These are phyloP conservation scores for Cytospora piceicola DNA, from an alignment of 2,329 filamentous ascomycete genomes.

Conservation along the genomic window DNA sequence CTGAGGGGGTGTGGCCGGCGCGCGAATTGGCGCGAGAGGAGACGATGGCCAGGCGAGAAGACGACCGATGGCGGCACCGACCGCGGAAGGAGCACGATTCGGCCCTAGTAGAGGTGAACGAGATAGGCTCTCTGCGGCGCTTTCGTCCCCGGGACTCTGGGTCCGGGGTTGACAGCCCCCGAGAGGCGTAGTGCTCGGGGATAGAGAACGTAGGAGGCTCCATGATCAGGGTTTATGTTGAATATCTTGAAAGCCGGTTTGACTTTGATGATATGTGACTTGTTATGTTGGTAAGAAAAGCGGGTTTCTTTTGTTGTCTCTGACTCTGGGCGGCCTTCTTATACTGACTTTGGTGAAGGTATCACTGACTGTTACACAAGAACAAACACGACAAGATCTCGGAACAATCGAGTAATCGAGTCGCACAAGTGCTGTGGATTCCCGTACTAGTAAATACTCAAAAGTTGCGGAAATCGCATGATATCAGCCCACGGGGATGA, in stretches of 20 bases:
- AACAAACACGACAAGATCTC: conserved; percentile 1
- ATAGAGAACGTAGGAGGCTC: conserved; percentile 10
- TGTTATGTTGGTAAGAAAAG: not conserved
- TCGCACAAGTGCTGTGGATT: conserved; percentile 18
- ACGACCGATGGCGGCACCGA: conserved; percentile 46
- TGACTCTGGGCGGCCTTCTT: not conserved
- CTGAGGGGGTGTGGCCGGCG: conserved; percentile 35
- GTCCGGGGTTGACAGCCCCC: conserved; percentile 38
- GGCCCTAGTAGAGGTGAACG: conserved; percentile 35
- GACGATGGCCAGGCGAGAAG: conserved; percentile 38
- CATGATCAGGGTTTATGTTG: conserved; percentile 7
- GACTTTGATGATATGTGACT: not conserved
- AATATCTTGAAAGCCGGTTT: not conserved
- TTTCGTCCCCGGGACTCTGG: conserved; percentile 44
- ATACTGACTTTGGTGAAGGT: not conserved
- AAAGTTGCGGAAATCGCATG: conserved; percentile 23
- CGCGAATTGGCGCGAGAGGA: conserved; percentile 34
- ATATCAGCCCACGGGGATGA: conserved; percentile 22
- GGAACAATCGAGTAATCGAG: conserved; percentile 8
- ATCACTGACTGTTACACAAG: not conserved
- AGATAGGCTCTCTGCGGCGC: conserved; percentile 40
- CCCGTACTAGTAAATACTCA: conserved; percentile 13
- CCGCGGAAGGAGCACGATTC: conserved; percentile 47
- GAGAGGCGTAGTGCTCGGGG: conserved; percentile 25
- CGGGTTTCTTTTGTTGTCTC: not conserved